Conservation (phyloP, 2,329 filamentous ascomycete genomes). For the Trichoderma sp. region DNA sequence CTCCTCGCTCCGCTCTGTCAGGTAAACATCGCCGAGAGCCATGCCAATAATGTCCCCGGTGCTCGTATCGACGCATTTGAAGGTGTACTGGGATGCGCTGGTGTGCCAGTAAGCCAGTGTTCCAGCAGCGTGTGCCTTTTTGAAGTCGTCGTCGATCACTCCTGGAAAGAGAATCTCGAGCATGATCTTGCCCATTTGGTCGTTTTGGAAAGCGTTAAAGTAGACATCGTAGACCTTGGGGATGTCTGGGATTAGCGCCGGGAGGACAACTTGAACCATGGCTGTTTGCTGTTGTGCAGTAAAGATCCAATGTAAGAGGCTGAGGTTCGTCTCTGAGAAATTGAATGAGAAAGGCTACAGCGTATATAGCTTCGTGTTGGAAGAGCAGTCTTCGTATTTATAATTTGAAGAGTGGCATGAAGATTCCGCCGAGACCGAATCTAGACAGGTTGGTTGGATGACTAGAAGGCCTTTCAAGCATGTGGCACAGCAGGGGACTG, state of each 20-base stretch:
- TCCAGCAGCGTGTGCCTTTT: conserved; percentile 45
- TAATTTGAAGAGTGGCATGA: background rate
- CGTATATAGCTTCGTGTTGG: background rate
- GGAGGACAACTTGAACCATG: conserved; percentile 47
- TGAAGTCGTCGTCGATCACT: conserved; percentile 42
- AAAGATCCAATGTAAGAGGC: background rate
- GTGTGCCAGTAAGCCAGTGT: conserved; percentile 45
- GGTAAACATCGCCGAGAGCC: conserved; percentile 50
- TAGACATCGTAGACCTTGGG: conserved; percentile 49
- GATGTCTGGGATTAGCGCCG: conserved; percentile 50
- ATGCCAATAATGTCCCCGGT: conserved; percentile 48
- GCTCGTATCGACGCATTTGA: conserved; percentile 49
- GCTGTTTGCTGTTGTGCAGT: background rate
- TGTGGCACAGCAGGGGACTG: background rate
- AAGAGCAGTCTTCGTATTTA: background rate
- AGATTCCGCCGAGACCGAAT: background rate
- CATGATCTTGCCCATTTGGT: conserved; percentile 43
- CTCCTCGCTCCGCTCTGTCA: conserved; percentile 41
- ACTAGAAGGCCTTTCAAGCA: background rate
- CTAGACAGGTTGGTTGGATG: background rate
- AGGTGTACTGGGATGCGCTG: conserved; percentile 46
- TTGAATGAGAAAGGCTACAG: background rate
- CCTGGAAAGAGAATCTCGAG: conserved; percentile 46
- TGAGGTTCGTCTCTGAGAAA: background rate
- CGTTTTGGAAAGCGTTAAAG: conserved; percentile 47